Conservation (phyloP, 2,329 filamentous ascomycete species). For the Tolypocladium inflatum region DNA sequence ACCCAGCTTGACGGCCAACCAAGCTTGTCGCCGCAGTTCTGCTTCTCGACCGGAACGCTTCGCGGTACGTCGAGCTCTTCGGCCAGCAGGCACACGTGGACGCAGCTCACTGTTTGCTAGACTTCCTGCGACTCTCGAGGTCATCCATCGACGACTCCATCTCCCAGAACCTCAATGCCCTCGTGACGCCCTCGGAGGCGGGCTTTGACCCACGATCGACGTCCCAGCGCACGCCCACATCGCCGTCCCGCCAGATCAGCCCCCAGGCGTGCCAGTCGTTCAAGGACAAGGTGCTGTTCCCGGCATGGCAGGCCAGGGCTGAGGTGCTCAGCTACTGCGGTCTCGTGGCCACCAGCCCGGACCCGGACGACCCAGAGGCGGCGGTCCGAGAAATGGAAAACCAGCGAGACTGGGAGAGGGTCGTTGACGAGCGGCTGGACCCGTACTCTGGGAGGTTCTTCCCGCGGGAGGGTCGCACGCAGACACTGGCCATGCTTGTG, state of each 20-base stretch:
- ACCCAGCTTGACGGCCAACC: slow-evolving; percentile 36
- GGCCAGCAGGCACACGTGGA: neutral
- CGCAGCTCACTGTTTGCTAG: slow-evolving; percentile 32
- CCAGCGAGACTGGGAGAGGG: slow-evolving; percentile 57
- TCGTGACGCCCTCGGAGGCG: slow-evolving; percentile 61
- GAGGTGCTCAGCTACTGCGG: slow-evolving; percentile 86
- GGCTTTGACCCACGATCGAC: slow-evolving; percentile 78
- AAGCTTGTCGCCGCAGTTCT: slow-evolving; percentile 62
- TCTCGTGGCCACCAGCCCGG: slow-evolving; percentile 74
- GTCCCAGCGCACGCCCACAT: slow-evolving; percentile 45
- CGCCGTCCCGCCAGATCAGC: slow-evolving; percentile 46
- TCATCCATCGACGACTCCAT: slow-evolving; percentile 87
- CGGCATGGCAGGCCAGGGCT: slow-evolving; percentile 75
- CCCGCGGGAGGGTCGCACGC: slow-evolving; percentile 67
- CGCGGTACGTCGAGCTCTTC: slow-evolving; percentile 42
- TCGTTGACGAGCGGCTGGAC: slow-evolving; percentile 83
- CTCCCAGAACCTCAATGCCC: slow-evolving; percentile 82
- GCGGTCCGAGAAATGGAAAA: slow-evolving; percentile 61
- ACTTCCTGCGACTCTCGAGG: slow-evolving; percentile 83
- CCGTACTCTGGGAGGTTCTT: slow-evolving; percentile 85
- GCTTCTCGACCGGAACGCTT: slow-evolving; percentile 61
- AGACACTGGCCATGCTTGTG: slow-evolving; percentile 64
- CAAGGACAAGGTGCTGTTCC: slow-evolving; percentile 71
- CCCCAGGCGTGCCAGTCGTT: slow-evolving; percentile 58
- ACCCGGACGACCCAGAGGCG: slow-evolving; percentile 76